Percentiles rank a stretch among this genome's conserved stretches.
Evolutionary conservation across 2,329 filamentous ascomycete species (phyloP).

Genomic region (Fusarium multiceps): DNA sequence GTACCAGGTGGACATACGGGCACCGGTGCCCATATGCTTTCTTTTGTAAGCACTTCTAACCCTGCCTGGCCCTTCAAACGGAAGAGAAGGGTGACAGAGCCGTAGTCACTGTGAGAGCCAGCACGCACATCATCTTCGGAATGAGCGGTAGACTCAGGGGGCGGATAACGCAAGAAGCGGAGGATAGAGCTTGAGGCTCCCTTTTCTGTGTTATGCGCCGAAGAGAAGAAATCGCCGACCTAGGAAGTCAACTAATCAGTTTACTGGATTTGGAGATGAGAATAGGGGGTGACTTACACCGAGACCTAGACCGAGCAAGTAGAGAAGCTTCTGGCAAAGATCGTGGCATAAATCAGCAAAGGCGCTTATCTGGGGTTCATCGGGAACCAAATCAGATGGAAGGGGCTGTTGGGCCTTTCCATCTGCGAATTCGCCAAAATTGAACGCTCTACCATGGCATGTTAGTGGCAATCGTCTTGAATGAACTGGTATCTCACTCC

Average conservation of each 20-base stretch:
- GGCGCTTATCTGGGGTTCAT: slow-evolving; percentile 69
- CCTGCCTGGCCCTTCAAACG: slow-evolving; percentile 86
- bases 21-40: slow-evolving; percentile 69
- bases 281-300: slow-evolving; percentile 58
- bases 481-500: slow-evolving; percentile 66
- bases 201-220: slow-evolving; percentile 59
- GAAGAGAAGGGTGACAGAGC: slow-evolving; percentile 80
- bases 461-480: background rate
- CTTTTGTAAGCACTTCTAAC: slow-evolving; percentile 78
- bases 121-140: slow-evolving; percentile 76
- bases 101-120: slow-evolving; percentile 92
- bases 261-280: slow-evolving; percentile 1
- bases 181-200: slow-evolving; percentile 69
- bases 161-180: slow-evolving; percentile 79
- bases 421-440: slow-evolving; percentile 81
- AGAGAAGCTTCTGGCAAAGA: slow-evolving; percentile 78
- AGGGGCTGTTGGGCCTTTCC: slow-evolving; percentile 81
- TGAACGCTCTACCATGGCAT: slow-evolving; percentile 76
- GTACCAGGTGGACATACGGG: slow-evolving; percentile 73
- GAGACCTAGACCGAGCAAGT: slow-evolving; percentile 82
- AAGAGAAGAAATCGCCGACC: slow-evolving; percentile 65
- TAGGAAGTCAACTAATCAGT: slow-evolving; percentile 33
- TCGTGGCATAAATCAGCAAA: slow-evolving; percentile 79
- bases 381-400: slow-evolving; percentile 69
- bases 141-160: slow-evolving; percentile 58